Evolutionary conservation across 2,329 filamentous ascomycete genomes (phyloP), one percentile per base, ranked within the genome.

Genomic region (Alternaria angustiovoidea): DNA sequence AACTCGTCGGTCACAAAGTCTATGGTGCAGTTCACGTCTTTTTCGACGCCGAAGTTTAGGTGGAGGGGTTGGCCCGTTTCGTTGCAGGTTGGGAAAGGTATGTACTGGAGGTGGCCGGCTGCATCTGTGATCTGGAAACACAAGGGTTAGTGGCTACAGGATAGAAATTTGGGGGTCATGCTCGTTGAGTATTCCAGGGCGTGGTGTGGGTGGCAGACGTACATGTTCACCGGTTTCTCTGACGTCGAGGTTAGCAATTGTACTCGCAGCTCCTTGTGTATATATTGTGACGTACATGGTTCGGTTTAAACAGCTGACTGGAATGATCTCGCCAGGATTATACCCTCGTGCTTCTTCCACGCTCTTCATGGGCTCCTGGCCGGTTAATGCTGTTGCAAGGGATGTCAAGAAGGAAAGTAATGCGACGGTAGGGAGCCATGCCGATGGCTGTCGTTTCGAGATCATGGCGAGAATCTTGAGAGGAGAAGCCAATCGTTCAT

Each of bases 81-180:
- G 80, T 93, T 91, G 86, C 95, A 98, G 34, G 86, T 85, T 24
- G 92, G 92, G 79, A 98, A 98, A 39, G 94, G 93, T 44, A 95
- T 89, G 85, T 95, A 98, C 85, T 96, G 87, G 57, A 97, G 88
- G 78, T 96, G 90, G 74, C 95, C 90, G 65, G 89, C 85, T 36
- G 86, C 84, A 76, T 96, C 89, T 74, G 92, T 90, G 74, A 97
- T 89, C 83, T 78, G 52, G 38, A 6, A 26, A 8, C 7, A 1
- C 0, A 2, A 7, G 42, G 28, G 16, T 47, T 48, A 44, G 36
- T 26, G 2, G 20, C 36, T 3, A 3, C 22, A 16, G 20, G 24
- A 16, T 14, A 2, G 18, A 18, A 24, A 26, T 11, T 43, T 30
- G 51, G n/a, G 34, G 24, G 5, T 20, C 16, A 24, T 49, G 46